phyloP scores from a whole-genome alignment of 441 rosid genomes.

The Pelargonium myrrhifolium region DNA sequence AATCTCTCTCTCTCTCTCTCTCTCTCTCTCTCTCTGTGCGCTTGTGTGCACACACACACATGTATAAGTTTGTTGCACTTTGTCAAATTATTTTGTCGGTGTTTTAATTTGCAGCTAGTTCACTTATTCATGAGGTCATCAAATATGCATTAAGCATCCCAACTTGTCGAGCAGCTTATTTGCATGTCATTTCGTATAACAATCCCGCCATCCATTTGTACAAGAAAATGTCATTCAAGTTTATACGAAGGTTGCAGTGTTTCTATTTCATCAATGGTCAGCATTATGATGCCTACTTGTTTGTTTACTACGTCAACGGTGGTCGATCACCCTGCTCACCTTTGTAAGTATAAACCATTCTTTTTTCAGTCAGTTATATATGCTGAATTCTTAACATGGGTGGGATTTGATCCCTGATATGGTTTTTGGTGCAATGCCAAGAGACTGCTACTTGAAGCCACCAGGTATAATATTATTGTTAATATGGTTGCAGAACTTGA shows the following conservation, averaged over 20 bases:
- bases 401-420: too few species aligned
- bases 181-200: conserved; percentile 94
- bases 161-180: conserved; percentile 73
- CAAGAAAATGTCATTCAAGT: conserved; percentile 83
- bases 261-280: conserved; percentile 80
- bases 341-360: conserved; percentile 47
- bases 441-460: too few species aligned
- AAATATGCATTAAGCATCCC: conserved; percentile 60
- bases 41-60: not conserved
- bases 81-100: conserved; percentile 12
- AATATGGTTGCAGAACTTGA: too few species aligned
- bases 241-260: conserved; percentile 57
- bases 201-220: conserved; percentile 76
- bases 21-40: too few species aligned
- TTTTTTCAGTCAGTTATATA: not conserved
- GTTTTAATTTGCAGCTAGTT: conserved; percentile 46
- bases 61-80: not conserved
- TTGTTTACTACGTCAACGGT: conserved; percentile 72
- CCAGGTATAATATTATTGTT: too few species aligned
- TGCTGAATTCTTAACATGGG: too few species aligned
- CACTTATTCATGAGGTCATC: conserved; percentile 63
- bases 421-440: too few species aligned
- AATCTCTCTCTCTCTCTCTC: conserved; percentile 8
- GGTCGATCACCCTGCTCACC: conserved; percentile 87
- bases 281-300: conserved; percentile 81